phyloP scores from a whole-genome alignment of 2,329 filamentous ascomycete species.

The Ceratocystis cacaofunesta region DNA sequence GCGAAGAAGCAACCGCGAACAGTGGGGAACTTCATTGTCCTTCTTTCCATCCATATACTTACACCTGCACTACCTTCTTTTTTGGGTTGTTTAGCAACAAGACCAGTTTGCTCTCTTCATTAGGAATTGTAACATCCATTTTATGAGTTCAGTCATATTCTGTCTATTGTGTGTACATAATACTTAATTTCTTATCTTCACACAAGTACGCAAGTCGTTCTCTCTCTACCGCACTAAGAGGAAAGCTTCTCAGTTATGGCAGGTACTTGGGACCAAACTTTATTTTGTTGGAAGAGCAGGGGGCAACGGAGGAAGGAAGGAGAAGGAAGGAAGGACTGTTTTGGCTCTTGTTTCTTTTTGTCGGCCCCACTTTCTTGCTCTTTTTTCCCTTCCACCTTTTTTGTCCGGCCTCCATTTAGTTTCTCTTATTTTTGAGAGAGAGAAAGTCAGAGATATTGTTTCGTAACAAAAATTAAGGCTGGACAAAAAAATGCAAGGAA shows the following conservation, averaged over 20 bases:
- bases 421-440: not conserved
- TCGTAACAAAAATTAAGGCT: not conserved
- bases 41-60: too few relatives aligned
- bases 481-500: too few relatives aligned
- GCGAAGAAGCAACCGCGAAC: not conserved
- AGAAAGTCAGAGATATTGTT: not conserved
- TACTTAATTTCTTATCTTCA: not conserved
- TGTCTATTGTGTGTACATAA: not conserved
- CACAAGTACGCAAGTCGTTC: not conserved
- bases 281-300: not conserved
- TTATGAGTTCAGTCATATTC: too few relatives aligned
- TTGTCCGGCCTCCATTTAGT: not conserved
- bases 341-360: not conserved
- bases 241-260: not conserved
- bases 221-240: not conserved
- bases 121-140: too few relatives aligned
- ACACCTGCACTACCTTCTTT: too few relatives aligned
- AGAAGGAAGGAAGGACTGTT: not conserved
- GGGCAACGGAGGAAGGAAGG: not conserved
- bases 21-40: too few relatives aligned
- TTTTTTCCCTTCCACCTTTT: not conserved
- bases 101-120: too few relatives aligned
- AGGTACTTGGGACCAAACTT: slow-evolving; percentile 6
- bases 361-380: not conserved
- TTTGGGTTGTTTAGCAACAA: too few relatives aligned